A percentile compares a stretch with the other conserved stretches of the same genome.
Evolutionary conservation across 2,329 filamentous ascomycete species (phyloP).

Genomic region (Pseudogymnoascus sp.): DNA sequence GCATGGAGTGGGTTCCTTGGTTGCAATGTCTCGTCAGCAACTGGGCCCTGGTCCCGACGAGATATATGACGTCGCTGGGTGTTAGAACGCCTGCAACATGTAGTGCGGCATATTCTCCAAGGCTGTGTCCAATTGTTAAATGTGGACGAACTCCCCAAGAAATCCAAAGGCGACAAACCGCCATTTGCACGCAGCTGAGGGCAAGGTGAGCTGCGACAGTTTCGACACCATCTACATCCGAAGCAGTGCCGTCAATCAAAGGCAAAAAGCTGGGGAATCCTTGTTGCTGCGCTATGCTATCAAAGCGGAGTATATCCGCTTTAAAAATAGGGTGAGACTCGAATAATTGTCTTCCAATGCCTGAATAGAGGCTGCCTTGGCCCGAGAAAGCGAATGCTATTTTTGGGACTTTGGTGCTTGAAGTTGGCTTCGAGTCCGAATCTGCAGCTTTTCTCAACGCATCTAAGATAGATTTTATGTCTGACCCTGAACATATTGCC

Average conservation of each 20-base stretch:
- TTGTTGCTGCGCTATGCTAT: neutral
- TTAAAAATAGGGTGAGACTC: constrained; percentile 29
- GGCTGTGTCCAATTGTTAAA: constrained; percentile 50
- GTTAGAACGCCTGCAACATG: constrained; percentile 62
- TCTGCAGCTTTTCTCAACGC: constrained; percentile 28
- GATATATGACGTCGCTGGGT: constrained; percentile 59
- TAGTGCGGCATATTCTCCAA: constrained; percentile 66
- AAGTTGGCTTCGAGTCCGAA: constrained; percentile 35
- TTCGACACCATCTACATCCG: constrained; percentile 34
- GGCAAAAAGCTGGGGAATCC: constrained; percentile 9
- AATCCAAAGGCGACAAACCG: constrained; percentile 44
- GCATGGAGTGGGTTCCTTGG: constrained; percentile 58
- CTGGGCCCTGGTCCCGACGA: constrained; percentile 59
- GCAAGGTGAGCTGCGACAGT: constrained; percentile 44
- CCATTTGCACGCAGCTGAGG: constrained; percentile 43
- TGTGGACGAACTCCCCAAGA: constrained; percentile 47
- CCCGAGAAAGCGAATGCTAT: constrained; percentile 23
- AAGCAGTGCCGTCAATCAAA: constrained; percentile 36
- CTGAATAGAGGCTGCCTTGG: constrained; percentile 31
- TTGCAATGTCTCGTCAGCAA: constrained; percentile 57
- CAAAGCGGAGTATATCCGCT: neutral
- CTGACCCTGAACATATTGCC: constrained; percentile 37
- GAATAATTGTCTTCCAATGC: constrained; percentile 4
- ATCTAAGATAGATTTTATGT: constrained; percentile 20
- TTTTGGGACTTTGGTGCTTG: neutral